Base-by-base conservation (phyloP, 345 rosid species). In the Psidium friedrichsthalianum region DNA sequence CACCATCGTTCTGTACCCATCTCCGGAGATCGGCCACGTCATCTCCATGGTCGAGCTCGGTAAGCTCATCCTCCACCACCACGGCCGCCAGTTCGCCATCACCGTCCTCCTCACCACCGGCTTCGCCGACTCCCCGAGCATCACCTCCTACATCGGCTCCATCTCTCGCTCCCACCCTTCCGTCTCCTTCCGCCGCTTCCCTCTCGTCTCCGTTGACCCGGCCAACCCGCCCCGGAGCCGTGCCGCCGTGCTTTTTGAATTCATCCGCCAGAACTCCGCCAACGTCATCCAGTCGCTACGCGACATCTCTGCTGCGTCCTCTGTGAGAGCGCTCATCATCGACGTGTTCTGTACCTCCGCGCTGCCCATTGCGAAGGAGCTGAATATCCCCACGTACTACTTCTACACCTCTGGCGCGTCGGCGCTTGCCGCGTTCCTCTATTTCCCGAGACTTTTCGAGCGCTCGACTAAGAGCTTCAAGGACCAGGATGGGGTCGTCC, bases 261-360 rank as follows among this genome's bases (percentile, higher is more conserved):
- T 61, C 78, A 6, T 64, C 27, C 64, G 83, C n/a, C 83, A 44
- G 64, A 85, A 82, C 83, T 82, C 83, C 32, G 59, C 49, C 82
- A 78, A 85, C 82, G 74, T 85, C 82, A 86, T 56, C 83, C 82
- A 13, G 32, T 56, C 88, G 49, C 84, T 85, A 13, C 64, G 52
- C 11, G 61, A 84, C 24, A 83, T 59, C 61, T 5, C 86, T 6
- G 74, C 87, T 15, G 29, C 54, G n/a, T 42, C 69, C 51, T 74
- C 42, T 5, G 52, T 87, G 59, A 86, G 51, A 9, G 89, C 88
- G 47, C 58, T 87, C 18, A 64, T 88, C 55, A 36, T 88, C 5
- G 90, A 90, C 64, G 47, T 90, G 58, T 90, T 87, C 56, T 85
- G 89, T 61, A 42, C 58, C 32, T 9, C 87, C 8, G 85, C 90